Conservation (phyloP, 176 grass and related monocot species). For the Triticum urartu region DNA sequence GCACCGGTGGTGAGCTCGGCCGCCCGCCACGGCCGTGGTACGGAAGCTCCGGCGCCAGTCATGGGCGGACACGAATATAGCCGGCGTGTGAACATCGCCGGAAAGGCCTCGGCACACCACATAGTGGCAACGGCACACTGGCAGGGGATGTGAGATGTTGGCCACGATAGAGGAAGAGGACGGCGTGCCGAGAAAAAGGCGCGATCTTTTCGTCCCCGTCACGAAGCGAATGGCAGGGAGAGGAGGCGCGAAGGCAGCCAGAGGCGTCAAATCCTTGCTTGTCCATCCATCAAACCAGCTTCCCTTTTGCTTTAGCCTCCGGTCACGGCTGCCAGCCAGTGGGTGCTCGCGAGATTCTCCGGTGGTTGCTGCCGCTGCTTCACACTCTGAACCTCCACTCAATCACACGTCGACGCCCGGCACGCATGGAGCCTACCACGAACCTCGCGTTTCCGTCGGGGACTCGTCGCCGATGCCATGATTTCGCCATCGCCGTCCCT, state of each 20-base stretch:
- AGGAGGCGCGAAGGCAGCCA: neutral
- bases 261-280: neutral
- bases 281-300: neutral
- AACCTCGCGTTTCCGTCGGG: neutral
- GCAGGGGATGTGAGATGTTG: neutral
- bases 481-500: neutral
- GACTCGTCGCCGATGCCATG: neutral
- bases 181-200: neutral
- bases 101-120: neutral
- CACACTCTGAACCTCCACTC: neutral
- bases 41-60: constrained; percentile 1
- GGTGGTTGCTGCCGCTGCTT: neutral
- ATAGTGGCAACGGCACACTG: neutral
- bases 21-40: neutral
- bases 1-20: neutral
- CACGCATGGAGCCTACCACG: constrained; percentile 1
- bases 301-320: constrained; percentile 1
- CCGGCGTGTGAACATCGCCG: neutral
- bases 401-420: neutral
- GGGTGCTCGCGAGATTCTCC: neutral
- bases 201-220: neutral
- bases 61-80: neutral
- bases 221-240: neutral
- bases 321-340: neutral
- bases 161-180: neutral